Evolutionary conservation across 2,329 filamentous ascomycete genomes (phyloP), one percentile per base, ranked within the genome.

Genomic region (Thermochaetoides dissita): DNA sequence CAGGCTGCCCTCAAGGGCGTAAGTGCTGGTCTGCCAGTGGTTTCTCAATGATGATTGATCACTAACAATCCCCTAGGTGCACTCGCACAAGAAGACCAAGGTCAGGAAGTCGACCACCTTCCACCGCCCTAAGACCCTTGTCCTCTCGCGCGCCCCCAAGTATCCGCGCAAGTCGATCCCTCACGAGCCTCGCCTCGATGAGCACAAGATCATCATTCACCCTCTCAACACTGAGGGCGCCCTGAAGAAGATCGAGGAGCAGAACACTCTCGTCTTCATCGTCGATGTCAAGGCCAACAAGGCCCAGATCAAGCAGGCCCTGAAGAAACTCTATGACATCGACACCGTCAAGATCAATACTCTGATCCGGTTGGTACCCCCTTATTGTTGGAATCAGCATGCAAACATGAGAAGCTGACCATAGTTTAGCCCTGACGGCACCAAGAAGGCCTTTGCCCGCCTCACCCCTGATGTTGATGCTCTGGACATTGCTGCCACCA

Each of bases 231-330:
- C 91, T 49, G 91, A 98, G 83, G 91, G 83, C 63, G 91, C 93
- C 62, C 96, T 98, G 89, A 98, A 98, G 86, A 63, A 95, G 84
- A 95, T 98, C 59, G 91, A 98, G 78, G 91, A 98, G 83, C 88
- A 98, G 81, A 98, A 98, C 80, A 98, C 91, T 56, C 80, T 98
- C 41, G 86, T 94, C 64, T 95, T 95, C 78, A 94, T 94, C 58
- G 86, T 93, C 63, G 84, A 95, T 58, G 72, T 89, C 68, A 93
- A 93, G 82, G 81, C 89, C 68, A 98, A 98, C 81, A 98, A 98
- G 85, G 81, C 87, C 65, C 91, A 98, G 76, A 98, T 98, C 74
- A 95, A 95, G 79, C 75, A 79, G 60, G 84, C 89, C 51, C 74
- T 98, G 57, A 98, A 96, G 87, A 94, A 91, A 81, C 82, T 96